These are phyloP conservation scores for Xylariales sp. DNA, from an alignment of 2,329 filamentous ascomycete genomes.

Conservation along the genomic window DNA sequence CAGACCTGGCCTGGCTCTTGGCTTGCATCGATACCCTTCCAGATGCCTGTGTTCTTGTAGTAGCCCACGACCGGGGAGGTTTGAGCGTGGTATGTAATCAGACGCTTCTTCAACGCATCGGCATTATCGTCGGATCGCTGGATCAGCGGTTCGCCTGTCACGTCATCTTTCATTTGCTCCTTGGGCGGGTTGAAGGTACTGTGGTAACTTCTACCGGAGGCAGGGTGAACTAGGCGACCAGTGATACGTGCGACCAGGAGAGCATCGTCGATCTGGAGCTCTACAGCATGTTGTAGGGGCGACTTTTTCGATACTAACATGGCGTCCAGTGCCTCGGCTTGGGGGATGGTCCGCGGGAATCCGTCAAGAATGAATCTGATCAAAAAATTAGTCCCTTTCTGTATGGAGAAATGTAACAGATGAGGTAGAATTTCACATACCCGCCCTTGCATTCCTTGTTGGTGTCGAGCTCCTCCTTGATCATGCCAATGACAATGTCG, in stretches of 20 bases:
- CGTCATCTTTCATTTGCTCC: constrained; percentile 87
- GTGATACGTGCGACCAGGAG: constrained; percentile 95
- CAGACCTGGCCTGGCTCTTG: constrained; percentile 95
- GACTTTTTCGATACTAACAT: constrained; percentile 80
- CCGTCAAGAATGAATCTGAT: constrained; percentile 98
- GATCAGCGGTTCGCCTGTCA: constrained; percentile 93
- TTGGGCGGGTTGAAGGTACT: constrained; percentile 99
- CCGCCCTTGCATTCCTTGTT: constrained; percentile 96
- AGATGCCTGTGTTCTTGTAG: constrained; percentile 97
- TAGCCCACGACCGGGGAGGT: constrained; percentile 89
- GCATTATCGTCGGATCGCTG: constrained; percentile 97
- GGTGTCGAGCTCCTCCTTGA: constrained; percentile 90
- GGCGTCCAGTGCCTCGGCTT: constrained; percentile 88
- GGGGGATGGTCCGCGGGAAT: constrained; percentile 93
- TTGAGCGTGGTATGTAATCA: constrained; percentile 90
- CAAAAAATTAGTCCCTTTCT: too few relatives aligned
- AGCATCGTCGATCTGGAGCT: constrained; percentile 93
- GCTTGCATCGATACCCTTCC: constrained; percentile 91
- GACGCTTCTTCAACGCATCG: constrained; percentile 89
- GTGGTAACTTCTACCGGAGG: constrained; percentile 95
- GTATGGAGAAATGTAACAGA: too few relatives aligned
- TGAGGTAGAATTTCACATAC: constrained; percentile 52
- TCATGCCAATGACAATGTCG: constrained; percentile 99
- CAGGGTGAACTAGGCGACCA: constrained; percentile 90
- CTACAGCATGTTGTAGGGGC: constrained; percentile 88